These are phyloP conservation scores for Pseudohalonectria lignicola DNA, from an alignment of 2,329 filamentous ascomycete genomes.

Conservation along the genomic window DNA sequence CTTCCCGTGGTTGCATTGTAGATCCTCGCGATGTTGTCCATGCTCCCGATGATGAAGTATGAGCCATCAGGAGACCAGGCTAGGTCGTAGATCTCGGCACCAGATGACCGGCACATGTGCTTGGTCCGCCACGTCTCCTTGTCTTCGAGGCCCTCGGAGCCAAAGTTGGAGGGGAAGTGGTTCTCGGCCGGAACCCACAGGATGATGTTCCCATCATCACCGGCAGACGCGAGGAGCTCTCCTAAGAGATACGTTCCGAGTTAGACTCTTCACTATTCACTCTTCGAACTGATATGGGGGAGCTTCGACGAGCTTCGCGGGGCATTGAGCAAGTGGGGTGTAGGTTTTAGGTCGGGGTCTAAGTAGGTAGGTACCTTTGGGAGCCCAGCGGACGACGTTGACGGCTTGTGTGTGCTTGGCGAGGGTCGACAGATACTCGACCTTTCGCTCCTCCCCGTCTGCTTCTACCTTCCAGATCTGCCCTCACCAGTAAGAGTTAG, in stretches of 20 bases:
- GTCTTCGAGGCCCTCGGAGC: slow-evolving; percentile 79
- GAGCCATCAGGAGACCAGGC: slow-evolving; percentile 97
- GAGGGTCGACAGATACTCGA: slow-evolving; percentile 85
- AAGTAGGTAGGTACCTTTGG: slow-evolving; percentile 58
- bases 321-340: slow-evolving; percentile 2
- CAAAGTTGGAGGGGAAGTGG: slow-evolving; percentile 52
- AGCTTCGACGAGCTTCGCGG: no score
- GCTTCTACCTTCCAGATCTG: slow-evolving; percentile 86
- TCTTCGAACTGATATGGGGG: no score
- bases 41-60: slow-evolving; percentile 97
- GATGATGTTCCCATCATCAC: slow-evolving; percentile 94
- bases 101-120: slow-evolving; percentile 93
- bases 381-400: slow-evolving; percentile 94
- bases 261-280: no score
- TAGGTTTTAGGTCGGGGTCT: slow-evolving; percentile 8
- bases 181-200: slow-evolving; percentile 87
- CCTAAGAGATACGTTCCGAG: slow-evolving; percentile 51
- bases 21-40: slow-evolving; percentile 97
- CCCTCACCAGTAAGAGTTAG: not conserved
- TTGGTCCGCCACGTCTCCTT: slow-evolving; percentile 96
- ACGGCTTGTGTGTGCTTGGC: slow-evolving; percentile 93
- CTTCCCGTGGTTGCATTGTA: slow-evolving; percentile 89
- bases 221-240: slow-evolving; percentile 86
- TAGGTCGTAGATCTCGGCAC: slow-evolving; percentile 94
- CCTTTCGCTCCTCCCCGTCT: slow-evolving; percentile 75